Evolutionary conservation across 1,284 basidiomycete species (phyloP).

Genomic region (Ceratobasidium sp.): DNA sequence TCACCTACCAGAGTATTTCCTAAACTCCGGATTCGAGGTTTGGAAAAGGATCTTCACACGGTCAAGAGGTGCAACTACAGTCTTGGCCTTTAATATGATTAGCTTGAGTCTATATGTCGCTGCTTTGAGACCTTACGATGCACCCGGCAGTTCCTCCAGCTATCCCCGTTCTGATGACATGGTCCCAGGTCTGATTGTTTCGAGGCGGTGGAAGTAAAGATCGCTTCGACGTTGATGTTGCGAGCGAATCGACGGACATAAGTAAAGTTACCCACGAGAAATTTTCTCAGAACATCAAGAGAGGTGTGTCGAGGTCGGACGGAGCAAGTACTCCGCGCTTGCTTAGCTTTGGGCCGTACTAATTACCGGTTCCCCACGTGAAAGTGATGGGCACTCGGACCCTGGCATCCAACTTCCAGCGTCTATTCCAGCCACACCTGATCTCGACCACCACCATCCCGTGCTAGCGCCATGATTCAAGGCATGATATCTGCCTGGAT

Average conservation of each 20-base stretch:
- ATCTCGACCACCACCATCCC: conserved; percentile 16
- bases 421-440: conserved; percentile 24
- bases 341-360: no score
- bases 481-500: conserved; percentile 45
- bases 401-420: conserved; percentile 15
- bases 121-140: conserved; percentile 72
- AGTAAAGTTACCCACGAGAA: neutral
- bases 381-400: conserved; percentile 21
- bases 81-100: conserved; percentile 81
- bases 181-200: conserved; percentile 77
- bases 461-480: conserved; percentile 36
- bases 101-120: conserved; percentile 7
- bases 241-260: conserved; percentile 15
- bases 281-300: conserved; percentile 22
- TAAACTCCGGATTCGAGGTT: conserved; percentile 95
- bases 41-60: conserved; percentile 99
- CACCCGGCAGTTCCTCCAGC: conserved; percentile 96
- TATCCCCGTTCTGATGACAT: conserved; percentile 83
- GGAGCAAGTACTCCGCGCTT: no score
- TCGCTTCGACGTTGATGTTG: conserved; percentile 4
- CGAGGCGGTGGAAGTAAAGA: conserved; percentile 21
- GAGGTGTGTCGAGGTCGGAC: conserved; percentile 34
- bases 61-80: conserved; percentile 96
- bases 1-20: conserved; percentile 86
- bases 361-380: conserved; percentile 38